Conservation (phyloP, 257 asterid species). For the Fraxinus pennsylvanica region DNA sequence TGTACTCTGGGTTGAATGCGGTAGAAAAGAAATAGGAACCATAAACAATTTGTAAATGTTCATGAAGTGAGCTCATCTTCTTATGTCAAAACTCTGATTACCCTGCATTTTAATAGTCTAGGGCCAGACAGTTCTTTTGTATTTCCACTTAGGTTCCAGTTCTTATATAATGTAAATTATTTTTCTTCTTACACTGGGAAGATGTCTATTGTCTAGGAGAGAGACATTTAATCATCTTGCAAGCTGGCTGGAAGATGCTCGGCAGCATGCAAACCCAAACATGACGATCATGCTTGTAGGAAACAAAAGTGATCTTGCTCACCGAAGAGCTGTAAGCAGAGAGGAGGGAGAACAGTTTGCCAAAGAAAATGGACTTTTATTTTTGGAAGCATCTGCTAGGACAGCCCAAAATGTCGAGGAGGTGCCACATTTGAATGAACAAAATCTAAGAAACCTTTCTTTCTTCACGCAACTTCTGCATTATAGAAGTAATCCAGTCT, state of each 20-base stretch:
- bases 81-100: not conserved
- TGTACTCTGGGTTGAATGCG: not conserved
- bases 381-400: conserved; percentile 77
- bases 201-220: conserved; percentile 39
- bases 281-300: conserved; percentile 78
- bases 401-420: conserved; percentile 81
- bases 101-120: not conserved
- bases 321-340: conserved; percentile 72
- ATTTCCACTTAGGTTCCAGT: conserved; percentile 5
- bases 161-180: conserved; percentile 1
- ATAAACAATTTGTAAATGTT: no score
- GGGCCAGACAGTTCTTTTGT: not conserved
- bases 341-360: conserved; percentile 91
- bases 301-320: conserved; percentile 75
- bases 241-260: conserved; percentile 85
- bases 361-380: conserved; percentile 69
- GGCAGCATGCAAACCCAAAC: conserved; percentile 79
- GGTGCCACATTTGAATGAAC: conserved; percentile 34
- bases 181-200: conserved; percentile 11
- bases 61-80: not conserved
- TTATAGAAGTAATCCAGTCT: not conserved
- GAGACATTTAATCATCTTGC: conserved; percentile 83
- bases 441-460: not conserved
- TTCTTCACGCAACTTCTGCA: not conserved
- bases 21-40: not conserved